Evolutionary conservation across 1,284 basidiomycete species (phyloP).

Genomic region (Sporisorium sorghi): DNA sequence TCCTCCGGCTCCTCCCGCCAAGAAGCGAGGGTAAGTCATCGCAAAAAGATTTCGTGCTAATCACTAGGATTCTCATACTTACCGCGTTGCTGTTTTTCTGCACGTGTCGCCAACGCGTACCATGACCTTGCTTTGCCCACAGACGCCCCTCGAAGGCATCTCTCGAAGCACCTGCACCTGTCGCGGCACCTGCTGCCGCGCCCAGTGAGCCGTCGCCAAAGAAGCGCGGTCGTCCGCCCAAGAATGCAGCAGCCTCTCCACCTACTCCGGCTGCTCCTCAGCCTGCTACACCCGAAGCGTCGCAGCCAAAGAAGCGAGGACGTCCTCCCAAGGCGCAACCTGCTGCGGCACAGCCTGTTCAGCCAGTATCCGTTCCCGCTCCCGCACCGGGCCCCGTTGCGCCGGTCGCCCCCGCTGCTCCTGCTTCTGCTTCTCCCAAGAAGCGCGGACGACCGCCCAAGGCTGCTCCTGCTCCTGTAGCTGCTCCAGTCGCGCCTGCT

Average conservation of each 20-base stretch:
- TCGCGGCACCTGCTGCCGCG: conserved; percentile 10
- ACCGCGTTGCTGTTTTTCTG: not conserved
- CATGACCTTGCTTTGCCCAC: not conserved
- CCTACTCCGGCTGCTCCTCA: conserved; percentile 8
- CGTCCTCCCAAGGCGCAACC: conserved; percentile 22
- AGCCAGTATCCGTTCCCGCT: not conserved
- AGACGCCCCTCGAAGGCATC: conserved; percentile 38
- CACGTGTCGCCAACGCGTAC: not conserved
- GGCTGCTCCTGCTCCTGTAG: conserved; percentile 13
- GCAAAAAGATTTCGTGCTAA: not conserved
- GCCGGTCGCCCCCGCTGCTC: conserved; percentile 1
- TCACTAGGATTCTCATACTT: not conserved
- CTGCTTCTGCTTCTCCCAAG: conserved; percentile 22
- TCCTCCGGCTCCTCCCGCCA: conserved; percentile 18
- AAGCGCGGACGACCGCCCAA: conserved; percentile 41
- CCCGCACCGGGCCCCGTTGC: conserved; percentile 10
- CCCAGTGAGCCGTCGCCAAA: conserved; percentile 17
- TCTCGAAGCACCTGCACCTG: conserved; percentile 11
- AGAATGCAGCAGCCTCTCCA: conserved; percentile 14
- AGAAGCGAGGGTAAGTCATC: conserved; percentile 43
- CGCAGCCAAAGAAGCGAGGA: conserved; percentile 30
- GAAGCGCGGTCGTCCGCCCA: conserved; percentile 40
- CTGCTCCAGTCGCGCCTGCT: conserved; percentile 7
- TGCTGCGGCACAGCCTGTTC: not conserved
- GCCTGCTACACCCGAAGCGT: not conserved